Evolutionary conservation across 768 basidiomycete genomes (phyloP).

Genomic region (Thelephora aurantiotincta): DNA sequence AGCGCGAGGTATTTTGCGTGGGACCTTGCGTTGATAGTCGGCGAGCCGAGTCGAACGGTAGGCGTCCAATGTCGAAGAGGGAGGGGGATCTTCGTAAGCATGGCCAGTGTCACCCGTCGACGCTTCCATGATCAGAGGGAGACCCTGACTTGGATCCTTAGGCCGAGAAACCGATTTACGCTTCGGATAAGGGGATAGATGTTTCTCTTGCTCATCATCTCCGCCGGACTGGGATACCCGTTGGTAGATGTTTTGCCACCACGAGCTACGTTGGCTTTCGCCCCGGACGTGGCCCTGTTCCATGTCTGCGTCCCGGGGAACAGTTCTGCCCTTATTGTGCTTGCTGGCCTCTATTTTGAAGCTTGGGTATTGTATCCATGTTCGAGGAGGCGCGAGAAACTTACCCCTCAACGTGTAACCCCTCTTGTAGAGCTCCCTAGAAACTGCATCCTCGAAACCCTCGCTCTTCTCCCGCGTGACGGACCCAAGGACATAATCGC

Average conservation of each 20-base stretch:
- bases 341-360: slow-evolving; percentile 17
- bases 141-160: slow-evolving; percentile 6
- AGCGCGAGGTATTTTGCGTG: background rate
- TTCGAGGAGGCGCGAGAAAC: background rate
- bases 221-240: slow-evolving; percentile 29
- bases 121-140: slow-evolving; percentile 9
- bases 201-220: slow-evolving; percentile 16
- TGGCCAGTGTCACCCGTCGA: background rate
- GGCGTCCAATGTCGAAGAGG: slow-evolving; percentile 18
- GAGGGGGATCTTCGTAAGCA: slow-evolving; percentile 27
- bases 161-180: slow-evolving; percentile 4
- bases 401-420: slow-evolving; percentile 21
- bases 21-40: background rate
- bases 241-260: slow-evolving; percentile 44
- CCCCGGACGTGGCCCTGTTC: slow-evolving; percentile 11
- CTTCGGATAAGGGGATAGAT: slow-evolving; percentile 2
- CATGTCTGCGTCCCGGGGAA: background rate
- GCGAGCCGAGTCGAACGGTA: slow-evolving; percentile 9
- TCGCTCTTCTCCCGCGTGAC: slow-evolving; percentile 34
- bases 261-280: slow-evolving; percentile 23
- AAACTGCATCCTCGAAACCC: slow-evolving; percentile 35
- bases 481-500: slow-evolving; percentile 27
- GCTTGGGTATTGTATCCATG: background rate
- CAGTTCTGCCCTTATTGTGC: background rate
- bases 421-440: slow-evolving; percentile 33